These are phyloP conservation scores for Clitocybe nebularis DNA, from an alignment of 1,284 basidiomycete genomes.

Conservation along the genomic window DNA sequence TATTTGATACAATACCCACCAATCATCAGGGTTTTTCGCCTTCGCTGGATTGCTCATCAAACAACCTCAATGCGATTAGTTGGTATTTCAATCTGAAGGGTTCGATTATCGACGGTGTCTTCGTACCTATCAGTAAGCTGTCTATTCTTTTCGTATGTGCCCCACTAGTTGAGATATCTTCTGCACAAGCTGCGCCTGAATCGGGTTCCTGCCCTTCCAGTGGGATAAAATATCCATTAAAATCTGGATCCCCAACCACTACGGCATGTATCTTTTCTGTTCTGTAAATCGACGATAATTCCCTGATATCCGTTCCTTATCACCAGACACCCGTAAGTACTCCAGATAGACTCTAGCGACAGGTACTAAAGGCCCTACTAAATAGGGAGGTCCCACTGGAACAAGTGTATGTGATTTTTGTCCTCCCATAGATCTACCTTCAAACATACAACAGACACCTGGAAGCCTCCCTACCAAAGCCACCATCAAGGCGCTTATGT, in stretches of 20 bases:
- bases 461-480: constrained; percentile 40
- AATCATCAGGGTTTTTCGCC: constrained; percentile 55
- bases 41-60: constrained; percentile 49
- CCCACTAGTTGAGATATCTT: neutral
- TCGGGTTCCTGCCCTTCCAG: constrained; percentile 47
- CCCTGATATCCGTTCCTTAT: neutral
- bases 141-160: constrained; percentile 1
- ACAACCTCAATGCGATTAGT: constrained; percentile 47
- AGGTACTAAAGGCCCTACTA: no score
- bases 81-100: constrained; percentile 71
- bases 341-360: no score
- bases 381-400: constrained; percentile 11
- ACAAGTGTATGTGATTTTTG: constrained; percentile 11
- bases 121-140: constrained; percentile 53
- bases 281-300: neutral
- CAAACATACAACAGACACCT: constrained; percentile 19
- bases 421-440: neutral
- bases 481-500: constrained; percentile 35
- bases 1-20: constrained; percentile 4
- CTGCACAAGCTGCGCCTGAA: constrained; percentile 44
- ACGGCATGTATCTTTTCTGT: constrained; percentile 14
- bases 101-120: constrained; percentile 61
- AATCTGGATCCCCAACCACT: constrained; percentile 34
- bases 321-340: no score
- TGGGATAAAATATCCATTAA: constrained; percentile 66